phyloP scores from a whole-genome alignment of 1,284 basidiomycete species.

The Wallemia ichthyophaga region DNA sequence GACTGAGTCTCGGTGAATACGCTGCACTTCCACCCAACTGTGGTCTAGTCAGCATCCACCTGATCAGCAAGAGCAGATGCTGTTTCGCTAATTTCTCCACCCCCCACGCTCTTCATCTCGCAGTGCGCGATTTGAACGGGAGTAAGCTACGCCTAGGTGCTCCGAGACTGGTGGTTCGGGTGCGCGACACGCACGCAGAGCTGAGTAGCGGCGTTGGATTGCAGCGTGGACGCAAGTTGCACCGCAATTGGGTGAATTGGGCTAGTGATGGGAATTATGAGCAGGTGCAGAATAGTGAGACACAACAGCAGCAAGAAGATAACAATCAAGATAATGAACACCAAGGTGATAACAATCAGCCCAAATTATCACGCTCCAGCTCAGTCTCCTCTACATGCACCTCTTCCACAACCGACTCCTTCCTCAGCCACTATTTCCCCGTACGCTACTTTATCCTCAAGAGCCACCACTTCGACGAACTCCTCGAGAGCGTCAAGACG shows the following conservation, averaged over 20 bases:
- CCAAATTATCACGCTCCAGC: neutral
- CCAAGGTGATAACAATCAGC: no score
- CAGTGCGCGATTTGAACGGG: neutral
- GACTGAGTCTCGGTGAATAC: neutral
- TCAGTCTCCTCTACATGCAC: no score
- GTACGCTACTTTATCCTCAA: slow-evolving; percentile 5
- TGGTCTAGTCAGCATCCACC: neutral
- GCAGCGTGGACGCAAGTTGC: neutral
- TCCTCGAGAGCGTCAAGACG: slow-evolving; percentile 3
- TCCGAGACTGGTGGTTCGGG: neutral
- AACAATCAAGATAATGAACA: no score
- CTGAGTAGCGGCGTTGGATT: neutral
- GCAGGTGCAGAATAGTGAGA: no score
- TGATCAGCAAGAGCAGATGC: slow-evolving; percentile 1
- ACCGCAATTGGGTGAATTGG: neutral
- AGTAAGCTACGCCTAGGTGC: neutral
- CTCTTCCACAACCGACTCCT: slow-evolving; percentile 2
- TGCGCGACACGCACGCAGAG: neutral
- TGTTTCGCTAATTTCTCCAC: neutral
- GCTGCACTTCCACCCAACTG: neutral
- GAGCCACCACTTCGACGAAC: slow-evolving; percentile 5
- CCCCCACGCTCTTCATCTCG: neutral
- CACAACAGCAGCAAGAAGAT: no score
- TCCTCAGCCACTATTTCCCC: slow-evolving; percentile 4
- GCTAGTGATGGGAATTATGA: no score